Conservation (phyloP, 331 rosid genomes). For the Rhamnella rubrinervis region DNA sequence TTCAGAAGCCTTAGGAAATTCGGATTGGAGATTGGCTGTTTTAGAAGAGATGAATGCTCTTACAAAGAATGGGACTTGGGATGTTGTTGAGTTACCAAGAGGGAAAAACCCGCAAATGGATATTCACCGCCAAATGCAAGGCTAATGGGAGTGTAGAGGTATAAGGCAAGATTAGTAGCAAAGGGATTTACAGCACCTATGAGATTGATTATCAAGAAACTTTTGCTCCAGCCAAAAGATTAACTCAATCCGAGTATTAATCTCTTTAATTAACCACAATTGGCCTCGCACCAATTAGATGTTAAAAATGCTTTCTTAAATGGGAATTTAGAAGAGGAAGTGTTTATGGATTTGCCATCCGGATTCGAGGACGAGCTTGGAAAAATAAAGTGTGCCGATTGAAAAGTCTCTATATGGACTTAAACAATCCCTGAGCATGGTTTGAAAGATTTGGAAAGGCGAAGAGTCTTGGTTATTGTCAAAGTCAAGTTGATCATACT, state of each 20-base stretch:
- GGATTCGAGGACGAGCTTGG: background rate
- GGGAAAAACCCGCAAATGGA: background rate
- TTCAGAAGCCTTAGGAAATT: background rate
- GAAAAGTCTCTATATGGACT: background rate
- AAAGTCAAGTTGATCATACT: conserved; percentile 5
- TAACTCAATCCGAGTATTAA: too few relatives aligned
- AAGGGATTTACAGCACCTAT: too few relatives aligned
- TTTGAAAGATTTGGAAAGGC: background rate
- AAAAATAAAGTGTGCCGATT: background rate
- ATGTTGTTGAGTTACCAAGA: background rate
- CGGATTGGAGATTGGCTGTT: background rate
- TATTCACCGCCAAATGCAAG: background rate
- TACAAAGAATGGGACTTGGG: background rate
- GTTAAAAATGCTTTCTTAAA: background rate
- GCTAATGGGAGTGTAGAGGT: background rate
- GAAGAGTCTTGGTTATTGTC: background rate
- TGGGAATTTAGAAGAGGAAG: background rate
- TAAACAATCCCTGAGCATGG: background rate
- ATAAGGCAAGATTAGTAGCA: too few relatives aligned
- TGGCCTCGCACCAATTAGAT: too few relatives aligned
- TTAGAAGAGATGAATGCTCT: background rate
- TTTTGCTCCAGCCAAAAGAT: too few relatives aligned
- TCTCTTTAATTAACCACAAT: too few relatives aligned
- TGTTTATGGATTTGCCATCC: background rate
- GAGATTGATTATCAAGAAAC: too few relatives aligned